These are phyloP conservation scores for Geoglossum cookeanum DNA, from an alignment of 2,329 filamentous ascomycete genomes.

Conservation along the genomic window DNA sequence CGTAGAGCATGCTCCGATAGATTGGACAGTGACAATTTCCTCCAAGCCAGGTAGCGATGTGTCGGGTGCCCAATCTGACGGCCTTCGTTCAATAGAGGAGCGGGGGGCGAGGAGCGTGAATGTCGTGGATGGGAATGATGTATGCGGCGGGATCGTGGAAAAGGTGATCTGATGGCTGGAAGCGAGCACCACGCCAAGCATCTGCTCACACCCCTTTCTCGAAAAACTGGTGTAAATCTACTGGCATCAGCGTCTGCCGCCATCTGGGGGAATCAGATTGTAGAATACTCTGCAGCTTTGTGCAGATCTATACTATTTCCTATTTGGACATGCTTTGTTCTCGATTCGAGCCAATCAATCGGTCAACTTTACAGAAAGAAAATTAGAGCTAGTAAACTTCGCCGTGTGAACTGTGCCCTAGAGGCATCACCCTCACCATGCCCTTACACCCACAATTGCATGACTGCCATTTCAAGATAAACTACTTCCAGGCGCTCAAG, in stretches of 20 bases:
- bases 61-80: not conserved
- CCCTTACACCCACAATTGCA: not conserved
- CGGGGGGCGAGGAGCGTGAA: too few relatives aligned
- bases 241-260: not conserved
- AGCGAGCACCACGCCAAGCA: too few relatives aligned
- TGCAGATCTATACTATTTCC: not conserved
- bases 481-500: slow-evolving; percentile 46
- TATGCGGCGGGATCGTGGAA: too few relatives aligned
- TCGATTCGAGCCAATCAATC: not conserved
- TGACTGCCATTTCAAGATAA: slow-evolving; percentile 2
- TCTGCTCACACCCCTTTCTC: too few relatives aligned
- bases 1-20: slow-evolving; percentile 38
- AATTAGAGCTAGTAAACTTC: not conserved
- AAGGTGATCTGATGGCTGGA: too few relatives aligned
- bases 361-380: not conserved
- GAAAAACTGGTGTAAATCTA: too few relatives aligned
- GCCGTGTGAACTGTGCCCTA: not conserved
- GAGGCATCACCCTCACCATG: not conserved
- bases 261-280: not conserved
- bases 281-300: not conserved
- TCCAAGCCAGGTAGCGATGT: not conserved
- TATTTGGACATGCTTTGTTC: not conserved
- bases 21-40: not conserved
- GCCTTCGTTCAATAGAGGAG: too few relatives aligned
- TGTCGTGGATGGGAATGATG: too few relatives aligned